These are phyloP conservation scores for Pseudoneurospora amorphoporcata DNA, from an alignment of 495 filamentous ascomycete genomes.

Conservation along the genomic window DNA sequence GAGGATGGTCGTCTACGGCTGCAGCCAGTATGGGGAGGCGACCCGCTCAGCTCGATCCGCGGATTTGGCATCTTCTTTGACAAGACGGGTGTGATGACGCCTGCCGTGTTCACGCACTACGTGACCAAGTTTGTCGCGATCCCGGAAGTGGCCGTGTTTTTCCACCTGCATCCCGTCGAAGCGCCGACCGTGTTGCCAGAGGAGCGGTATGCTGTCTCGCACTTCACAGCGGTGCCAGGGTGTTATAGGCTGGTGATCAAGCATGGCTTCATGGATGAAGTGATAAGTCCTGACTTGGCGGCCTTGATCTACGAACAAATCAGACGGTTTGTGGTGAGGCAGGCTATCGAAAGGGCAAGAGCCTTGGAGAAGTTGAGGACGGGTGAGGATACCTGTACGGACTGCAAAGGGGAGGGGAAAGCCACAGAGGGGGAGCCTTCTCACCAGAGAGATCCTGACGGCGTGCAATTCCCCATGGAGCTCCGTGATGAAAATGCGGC, in stretches of 20 bases:
- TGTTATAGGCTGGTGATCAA: constrained; percentile 57
- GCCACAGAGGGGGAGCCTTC: constrained; percentile 1
- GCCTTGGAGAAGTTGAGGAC: constrained; percentile 3
- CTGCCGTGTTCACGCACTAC: constrained; percentile 54
- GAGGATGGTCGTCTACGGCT: constrained; percentile 21
- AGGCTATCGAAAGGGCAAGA: constrained; percentile 14
- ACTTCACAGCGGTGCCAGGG: constrained; percentile 37
- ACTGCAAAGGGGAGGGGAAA: not conserved
- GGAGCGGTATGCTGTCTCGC: constrained; percentile 31
- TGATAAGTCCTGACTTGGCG: constrained; percentile 52
- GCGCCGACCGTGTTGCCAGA: constrained; percentile 36
- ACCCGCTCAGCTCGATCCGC: constrained; percentile 31
- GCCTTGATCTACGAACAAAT: constrained; percentile 50
- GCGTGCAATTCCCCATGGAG: constrained; percentile 10
- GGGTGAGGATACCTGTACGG: constrained; percentile 1
- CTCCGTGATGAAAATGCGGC: constrained; percentile 29
- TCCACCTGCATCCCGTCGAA: constrained; percentile 50
- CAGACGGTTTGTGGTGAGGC: constrained; percentile 37
- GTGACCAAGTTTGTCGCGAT: constrained; percentile 49
- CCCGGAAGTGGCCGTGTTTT: constrained; percentile 50
- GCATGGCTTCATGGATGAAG: constrained; percentile 60
- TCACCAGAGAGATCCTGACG: not conserved
- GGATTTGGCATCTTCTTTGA: constrained; percentile 59
- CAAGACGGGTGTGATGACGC: constrained; percentile 45
- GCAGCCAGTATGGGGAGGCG: constrained; percentile 34